Base-by-base conservation (phyloP, 208 protist species). In the Dictyostelium gargantuum region DNA sequence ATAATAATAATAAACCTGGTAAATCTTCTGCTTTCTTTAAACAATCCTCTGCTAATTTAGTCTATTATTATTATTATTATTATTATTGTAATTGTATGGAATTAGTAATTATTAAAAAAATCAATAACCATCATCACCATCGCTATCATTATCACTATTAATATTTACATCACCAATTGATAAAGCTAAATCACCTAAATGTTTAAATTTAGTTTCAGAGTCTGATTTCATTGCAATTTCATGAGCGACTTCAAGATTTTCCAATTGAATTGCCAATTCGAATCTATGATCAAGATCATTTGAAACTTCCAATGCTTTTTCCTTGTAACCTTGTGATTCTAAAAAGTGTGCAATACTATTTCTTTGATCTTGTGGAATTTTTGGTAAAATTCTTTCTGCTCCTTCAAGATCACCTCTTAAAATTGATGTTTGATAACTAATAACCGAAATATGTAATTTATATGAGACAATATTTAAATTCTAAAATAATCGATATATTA, bases 361-460 rank as follows among this genome's bases (percentile, higher is more conserved):
- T 52, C 96, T 91, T n/a, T 97, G 91, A 52, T 95, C 94, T 17
- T 84, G 75, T 61, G 98, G 98, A 70, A 99, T 97, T 4, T 74
- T 91, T 44, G 96, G 96, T 19, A 99, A 94, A 21, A 98, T 58
- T 46, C 63, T 82, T 29, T 95, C 95, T 29, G 99, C 99, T 19
- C 91, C 84, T 3, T 97, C 97, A 48, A 99, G 98, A 94, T 99
- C 98, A 50, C 97, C 96, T 76, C 98, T 97, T 21, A 99, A 96
- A 68, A 99, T 97, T 54, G 98, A 97, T 8, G 98, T 98, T 97
- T 99, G 98, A 95, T 99, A 99, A 86, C 99, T 97, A 75, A 99
- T 97, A 29, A 99, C 96, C 40, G 96, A 96, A 38, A 98, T 85
- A 52, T 97, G 95, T 26, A 99, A 93, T 56, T 93, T 93, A 94